Evolutionary conservation across 2,329 filamentous ascomycete genomes (phyloP).

Genomic region (Taxawa tesnikishii): DNA sequence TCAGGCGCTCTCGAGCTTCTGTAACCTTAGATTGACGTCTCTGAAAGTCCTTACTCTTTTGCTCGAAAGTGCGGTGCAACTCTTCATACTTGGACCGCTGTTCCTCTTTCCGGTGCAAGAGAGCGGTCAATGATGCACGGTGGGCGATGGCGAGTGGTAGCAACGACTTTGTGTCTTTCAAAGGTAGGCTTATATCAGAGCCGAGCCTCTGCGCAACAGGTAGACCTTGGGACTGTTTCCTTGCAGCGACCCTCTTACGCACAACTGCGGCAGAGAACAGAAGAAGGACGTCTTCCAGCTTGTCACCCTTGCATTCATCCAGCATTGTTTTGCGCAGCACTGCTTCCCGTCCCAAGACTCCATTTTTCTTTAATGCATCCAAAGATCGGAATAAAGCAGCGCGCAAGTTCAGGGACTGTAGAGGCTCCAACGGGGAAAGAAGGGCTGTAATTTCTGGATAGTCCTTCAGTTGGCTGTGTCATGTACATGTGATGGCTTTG

Average conservation of each 20-base stretch:
- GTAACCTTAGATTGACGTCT: slow-evolving; percentile 22
- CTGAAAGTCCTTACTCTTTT: slow-evolving; percentile 48
- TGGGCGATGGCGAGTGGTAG: slow-evolving; percentile 61
- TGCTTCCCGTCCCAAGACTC: slow-evolving; percentile 64
- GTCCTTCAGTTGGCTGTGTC: neutral
- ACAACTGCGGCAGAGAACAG: slow-evolving; percentile 75
- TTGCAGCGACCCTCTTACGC: slow-evolving; percentile 49
- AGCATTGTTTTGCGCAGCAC: slow-evolving; percentile 88
- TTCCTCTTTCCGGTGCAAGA: neutral
- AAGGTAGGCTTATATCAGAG: slow-evolving; percentile 23
- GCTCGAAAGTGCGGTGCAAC: slow-evolving; percentile 51
- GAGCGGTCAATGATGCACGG: slow-evolving; percentile 48
- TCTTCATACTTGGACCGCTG: slow-evolving; percentile 45
- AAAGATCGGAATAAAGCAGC: slow-evolving; percentile 70
- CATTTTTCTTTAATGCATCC: slow-evolving; percentile 79
- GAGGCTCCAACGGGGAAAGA: slow-evolving; percentile 80
- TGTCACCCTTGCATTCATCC: slow-evolving; percentile 88
- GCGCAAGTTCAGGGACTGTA: slow-evolving; percentile 84
- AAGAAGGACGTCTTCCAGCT: slow-evolving; percentile 75
- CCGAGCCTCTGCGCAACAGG: slow-evolving; percentile 40
- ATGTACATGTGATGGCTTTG: too few species aligned
- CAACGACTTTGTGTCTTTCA: slow-evolving; percentile 30
- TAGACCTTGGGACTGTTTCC: slow-evolving; percentile 18
- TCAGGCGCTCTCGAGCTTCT: neutral
- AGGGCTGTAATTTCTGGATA: slow-evolving; percentile 67